Percentiles rank a stretch among this genome's conserved stretches.
phyloP scores from a whole-genome alignment of 495 filamentous ascomycete species.

The Aspergillus ostianus region DNA sequence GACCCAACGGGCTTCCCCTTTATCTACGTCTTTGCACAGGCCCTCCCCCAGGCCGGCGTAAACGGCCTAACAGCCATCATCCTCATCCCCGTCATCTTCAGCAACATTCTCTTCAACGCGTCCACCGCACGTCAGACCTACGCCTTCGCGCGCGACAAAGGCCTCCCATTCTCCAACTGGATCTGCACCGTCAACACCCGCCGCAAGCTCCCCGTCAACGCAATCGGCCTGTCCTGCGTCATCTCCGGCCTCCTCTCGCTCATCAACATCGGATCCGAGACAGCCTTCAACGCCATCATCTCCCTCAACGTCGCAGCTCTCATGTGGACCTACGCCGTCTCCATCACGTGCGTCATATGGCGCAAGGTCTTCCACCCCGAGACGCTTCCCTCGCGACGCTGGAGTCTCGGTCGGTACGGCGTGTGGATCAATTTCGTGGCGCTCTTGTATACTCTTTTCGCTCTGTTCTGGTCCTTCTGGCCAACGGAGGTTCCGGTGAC shows the following conservation, averaged over 20 bases:
- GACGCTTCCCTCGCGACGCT: slow-evolving; percentile 38
- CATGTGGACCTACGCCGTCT: slow-evolving; percentile 38
- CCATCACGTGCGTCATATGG: slow-evolving; percentile 36
- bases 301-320: slow-evolving; percentile 44
- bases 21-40: slow-evolving; percentile 32
- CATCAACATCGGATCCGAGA: slow-evolving; percentile 46
- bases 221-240: slow-evolving; percentile 21
- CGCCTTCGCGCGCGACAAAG: slow-evolving; percentile 19
- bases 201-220: slow-evolving; percentile 32
- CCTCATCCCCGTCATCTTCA: slow-evolving; percentile 26
- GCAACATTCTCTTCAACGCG: slow-evolving; percentile 22
- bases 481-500: slow-evolving; percentile 34
- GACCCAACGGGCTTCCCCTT: slow-evolving; percentile 30
- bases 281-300: slow-evolving; percentile 56
- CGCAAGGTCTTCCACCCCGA: slow-evolving; percentile 33
- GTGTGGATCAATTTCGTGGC: slow-evolving; percentile 37
- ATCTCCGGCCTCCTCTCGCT: slow-evolving; percentile 20
- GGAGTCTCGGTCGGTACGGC: slow-evolving; percentile 35
- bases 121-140: slow-evolving; percentile 21
- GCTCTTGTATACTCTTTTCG: slow-evolving; percentile 26
- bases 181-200: slow-evolving; percentile 25
- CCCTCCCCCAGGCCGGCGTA: slow-evolving; percentile 24
- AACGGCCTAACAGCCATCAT: slow-evolving; percentile 22
- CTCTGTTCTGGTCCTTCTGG: slow-evolving; percentile 44
- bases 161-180: slow-evolving; percentile 47